Evolutionary conservation across 148 eudicot species (phyloP).

Genomic region (Vaccinium corymbosum): DNA sequence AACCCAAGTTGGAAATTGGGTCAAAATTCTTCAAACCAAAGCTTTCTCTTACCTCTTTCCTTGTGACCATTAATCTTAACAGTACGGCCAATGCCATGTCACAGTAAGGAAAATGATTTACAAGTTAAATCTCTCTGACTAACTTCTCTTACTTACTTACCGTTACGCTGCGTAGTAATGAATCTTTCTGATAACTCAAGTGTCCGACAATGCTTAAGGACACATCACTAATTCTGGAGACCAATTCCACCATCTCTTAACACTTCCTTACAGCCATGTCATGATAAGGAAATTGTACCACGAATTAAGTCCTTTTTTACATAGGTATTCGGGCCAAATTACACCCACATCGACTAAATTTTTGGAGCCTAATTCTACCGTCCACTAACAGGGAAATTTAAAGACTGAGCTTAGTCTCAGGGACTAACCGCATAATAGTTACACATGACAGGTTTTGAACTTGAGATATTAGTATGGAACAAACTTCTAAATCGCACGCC

Average conservation of each 20-base stretch:
- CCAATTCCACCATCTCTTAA: not conserved
- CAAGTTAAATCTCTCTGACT: not conserved
- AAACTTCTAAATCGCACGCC: too few relatives aligned
- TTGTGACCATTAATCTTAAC: not conserved
- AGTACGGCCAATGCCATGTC: not conserved
- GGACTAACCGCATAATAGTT: not conserved
- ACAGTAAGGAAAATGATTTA: not conserved
- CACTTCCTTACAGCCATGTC: too few relatives aligned
- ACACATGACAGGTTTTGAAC: too few relatives aligned
- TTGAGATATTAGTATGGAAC: too few relatives aligned
- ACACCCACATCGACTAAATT: not conserved
- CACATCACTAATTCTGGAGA: not conserved
- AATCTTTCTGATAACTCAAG: not conserved
- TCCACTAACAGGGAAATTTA: not conserved
- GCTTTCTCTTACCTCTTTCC: conserved; percentile 20
- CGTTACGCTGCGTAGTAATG: not conserved
- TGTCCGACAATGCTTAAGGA: not conserved
- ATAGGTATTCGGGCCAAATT: not conserved
- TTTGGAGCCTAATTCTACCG: not conserved
- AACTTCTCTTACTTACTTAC: not conserved
- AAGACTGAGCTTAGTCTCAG: not conserved
- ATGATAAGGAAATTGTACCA: too few relatives aligned
- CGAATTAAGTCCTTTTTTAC: too few relatives aligned
- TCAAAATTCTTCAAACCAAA: conserved; percentile 48
- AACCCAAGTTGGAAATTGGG: conserved; percentile 24